phyloP scores from a whole-genome alignment of 2,329 filamentous ascomycete genomes.

The Diaporthe ilicicola region DNA sequence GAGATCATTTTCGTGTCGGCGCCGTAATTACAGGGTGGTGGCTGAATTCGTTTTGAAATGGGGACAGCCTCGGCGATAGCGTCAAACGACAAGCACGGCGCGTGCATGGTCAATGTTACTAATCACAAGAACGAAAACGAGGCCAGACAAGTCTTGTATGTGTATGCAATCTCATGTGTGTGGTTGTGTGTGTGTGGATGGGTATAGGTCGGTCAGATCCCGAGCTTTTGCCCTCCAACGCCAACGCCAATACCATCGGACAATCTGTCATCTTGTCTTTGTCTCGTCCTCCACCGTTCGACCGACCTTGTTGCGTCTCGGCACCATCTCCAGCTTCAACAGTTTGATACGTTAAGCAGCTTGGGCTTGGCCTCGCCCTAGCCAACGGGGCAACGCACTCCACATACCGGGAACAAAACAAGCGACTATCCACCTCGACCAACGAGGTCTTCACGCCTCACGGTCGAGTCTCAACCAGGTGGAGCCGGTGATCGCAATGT shows the following conservation, averaged over 20 bases:
- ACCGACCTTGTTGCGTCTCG: slow-evolving; percentile 6
- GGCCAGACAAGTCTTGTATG: not conserved
- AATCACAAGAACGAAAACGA: not conserved
- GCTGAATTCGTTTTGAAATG: not conserved
- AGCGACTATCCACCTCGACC: not conserved
- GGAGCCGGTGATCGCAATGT: slow-evolving; percentile 19
- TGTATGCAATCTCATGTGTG: not conserved
- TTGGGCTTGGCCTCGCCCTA: not conserved
- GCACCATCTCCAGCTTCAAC: slow-evolving; percentile 18
- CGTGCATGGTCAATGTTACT: not conserved
- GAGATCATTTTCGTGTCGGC: slow-evolving; percentile 12
- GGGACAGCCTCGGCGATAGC: not conserved
- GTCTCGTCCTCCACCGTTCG: slow-evolving; percentile 8
- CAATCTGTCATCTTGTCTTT: slow-evolving; percentile 27
- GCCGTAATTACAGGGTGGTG: slow-evolving; percentile 14
- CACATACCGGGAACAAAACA: slow-evolving; percentile 19
- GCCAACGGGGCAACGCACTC: slow-evolving; percentile 6
- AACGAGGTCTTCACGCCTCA: not conserved
- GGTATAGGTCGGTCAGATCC: not conserved
- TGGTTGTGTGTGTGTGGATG: not conserved
- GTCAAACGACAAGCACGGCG: slow-evolving; percentile 2
- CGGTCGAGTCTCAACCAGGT: slow-evolving; percentile 24
- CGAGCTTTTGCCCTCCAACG: slow-evolving; percentile 14
- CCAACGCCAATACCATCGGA: slow-evolving; percentile 20
- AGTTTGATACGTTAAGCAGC: not conserved